Percentiles rank a stretch among this genome's conserved stretches.
phyloP scores from a whole-genome alignment of 768 basidiomycete species.

The Suillus sp. region DNA sequence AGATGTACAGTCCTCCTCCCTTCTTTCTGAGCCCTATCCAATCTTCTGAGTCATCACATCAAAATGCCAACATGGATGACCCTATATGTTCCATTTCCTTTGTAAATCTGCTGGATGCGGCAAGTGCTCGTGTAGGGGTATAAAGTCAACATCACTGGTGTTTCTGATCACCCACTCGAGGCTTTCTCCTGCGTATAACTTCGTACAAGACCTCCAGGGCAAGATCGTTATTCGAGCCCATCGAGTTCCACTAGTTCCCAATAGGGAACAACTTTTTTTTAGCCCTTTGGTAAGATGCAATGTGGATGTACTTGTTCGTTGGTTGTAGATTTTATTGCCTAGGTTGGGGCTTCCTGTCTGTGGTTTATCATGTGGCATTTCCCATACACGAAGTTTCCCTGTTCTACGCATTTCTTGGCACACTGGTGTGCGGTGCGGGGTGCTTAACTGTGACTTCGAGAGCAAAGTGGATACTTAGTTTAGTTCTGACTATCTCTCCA shows the following conservation, averaged over 20 bases:
- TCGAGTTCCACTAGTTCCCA: background rate
- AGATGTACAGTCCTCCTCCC: background rate
- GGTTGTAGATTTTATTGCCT: background rate
- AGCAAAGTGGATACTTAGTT: slow-evolving; percentile 46
- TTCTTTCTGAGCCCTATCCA: background rate
- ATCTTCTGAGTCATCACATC: background rate
- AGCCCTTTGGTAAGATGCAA: background rate
- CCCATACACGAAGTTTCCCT: background rate
- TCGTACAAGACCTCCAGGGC: background rate
- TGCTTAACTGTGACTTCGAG: slow-evolving; percentile 53
- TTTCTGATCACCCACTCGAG: background rate
- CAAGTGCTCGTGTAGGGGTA: background rate
- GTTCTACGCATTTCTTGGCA: slow-evolving; percentile 1
- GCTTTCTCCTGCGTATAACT: background rate
- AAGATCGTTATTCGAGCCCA: background rate
- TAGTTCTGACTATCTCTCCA: background rate
- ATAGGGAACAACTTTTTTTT: background rate
- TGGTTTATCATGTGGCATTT: background rate
- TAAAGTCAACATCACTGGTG: background rate
- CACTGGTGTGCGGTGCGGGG: slow-evolving; percentile 44
- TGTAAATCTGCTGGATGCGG: background rate
- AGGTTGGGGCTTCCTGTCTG: background rate
- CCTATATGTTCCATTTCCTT: background rate
- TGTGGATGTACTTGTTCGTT: background rate
- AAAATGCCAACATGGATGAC: background rate